Percentiles rank a stretch among this genome's conserved stretches.
Conservation (phyloP, 2,329 filamentous ascomycete species). For the Aplosporella prunicola region DNA sequence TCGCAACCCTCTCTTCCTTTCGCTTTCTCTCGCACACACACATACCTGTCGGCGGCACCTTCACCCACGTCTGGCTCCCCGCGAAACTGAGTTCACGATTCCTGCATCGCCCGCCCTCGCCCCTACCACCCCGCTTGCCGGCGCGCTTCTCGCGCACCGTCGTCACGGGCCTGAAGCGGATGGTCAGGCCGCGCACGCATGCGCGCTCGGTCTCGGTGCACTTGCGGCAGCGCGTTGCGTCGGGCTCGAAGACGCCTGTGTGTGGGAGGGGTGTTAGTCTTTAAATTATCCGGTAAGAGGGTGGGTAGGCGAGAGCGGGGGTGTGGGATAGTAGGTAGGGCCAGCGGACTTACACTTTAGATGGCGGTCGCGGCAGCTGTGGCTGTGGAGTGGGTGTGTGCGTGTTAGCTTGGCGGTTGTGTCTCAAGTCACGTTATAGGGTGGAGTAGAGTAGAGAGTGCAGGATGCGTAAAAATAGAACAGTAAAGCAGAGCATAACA, state of each 20-base stretch:
- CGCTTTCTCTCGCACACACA: no score
- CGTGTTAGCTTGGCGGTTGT: not conserved
- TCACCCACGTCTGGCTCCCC: conserved; percentile 3
- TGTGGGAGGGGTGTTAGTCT: no score
- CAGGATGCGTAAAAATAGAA: not conserved
- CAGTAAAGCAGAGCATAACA: no score
- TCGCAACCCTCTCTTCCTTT: no score
- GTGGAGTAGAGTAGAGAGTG: not conserved
- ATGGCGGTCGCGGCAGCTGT: conserved; percentile 4
- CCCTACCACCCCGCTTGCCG: no score
- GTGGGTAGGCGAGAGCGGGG: no score
- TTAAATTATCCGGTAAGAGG: no score
- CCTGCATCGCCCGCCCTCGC: not conserved
- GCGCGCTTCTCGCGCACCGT: conserved; percentile 9
- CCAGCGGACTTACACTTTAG: conserved; percentile 2
- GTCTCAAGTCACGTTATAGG: not conserved
- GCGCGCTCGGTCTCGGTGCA: conserved; percentile 6
- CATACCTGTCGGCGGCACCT: conserved; percentile 2
- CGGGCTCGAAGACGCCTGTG: conserved; percentile 1
- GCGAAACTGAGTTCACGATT: conserved; percentile 1
- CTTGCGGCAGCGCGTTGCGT: not conserved
- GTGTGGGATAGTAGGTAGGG: not conserved
- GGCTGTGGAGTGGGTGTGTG: conserved; percentile 1
- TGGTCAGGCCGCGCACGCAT: conserved; percentile 6
- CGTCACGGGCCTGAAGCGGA: conserved; percentile 7